Evolutionary conservation across 495 filamentous ascomycete species (phyloP).

Genomic region (Clohesyomyces aquaticus): DNA sequence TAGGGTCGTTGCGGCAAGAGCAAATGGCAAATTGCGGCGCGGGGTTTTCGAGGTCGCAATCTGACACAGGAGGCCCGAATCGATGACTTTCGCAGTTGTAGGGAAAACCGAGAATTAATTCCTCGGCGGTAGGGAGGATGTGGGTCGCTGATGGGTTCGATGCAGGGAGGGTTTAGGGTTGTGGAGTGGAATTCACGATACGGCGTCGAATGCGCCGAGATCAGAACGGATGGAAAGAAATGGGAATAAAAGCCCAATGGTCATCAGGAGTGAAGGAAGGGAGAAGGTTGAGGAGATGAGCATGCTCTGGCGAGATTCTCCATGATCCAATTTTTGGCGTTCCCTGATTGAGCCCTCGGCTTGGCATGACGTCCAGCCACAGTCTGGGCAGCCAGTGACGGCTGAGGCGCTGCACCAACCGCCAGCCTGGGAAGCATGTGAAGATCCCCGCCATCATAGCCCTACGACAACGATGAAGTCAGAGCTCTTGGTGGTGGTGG

Average conservation of each 20-base stretch:
- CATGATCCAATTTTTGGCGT: slow-evolving; percentile 6
- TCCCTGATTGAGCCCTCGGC: slow-evolving; percentile 28
- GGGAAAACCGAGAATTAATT: no score
- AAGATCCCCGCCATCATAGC: no score
- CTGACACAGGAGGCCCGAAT: no score
- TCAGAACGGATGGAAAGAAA: not conserved
- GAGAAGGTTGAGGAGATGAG: not conserved
- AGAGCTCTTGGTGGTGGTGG: no score
- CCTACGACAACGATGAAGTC: no score
- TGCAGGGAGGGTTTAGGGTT: not conserved
- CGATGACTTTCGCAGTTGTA: no score
- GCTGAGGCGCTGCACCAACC: not conserved
- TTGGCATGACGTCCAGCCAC: slow-evolving; percentile 14
- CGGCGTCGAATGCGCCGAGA: not conserved
- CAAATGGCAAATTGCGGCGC: not conserved
- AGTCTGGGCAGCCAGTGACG: not conserved
- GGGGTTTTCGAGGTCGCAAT: no score
- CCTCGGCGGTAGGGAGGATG: not conserved
- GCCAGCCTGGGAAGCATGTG: not conserved
- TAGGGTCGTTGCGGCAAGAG: not conserved
- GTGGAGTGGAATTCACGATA: not conserved
- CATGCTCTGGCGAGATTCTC: slow-evolving; percentile 2
- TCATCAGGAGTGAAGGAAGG: not conserved
- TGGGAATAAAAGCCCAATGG: not conserved
- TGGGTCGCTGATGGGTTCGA: not conserved